Percentiles rank a stretch among this genome's conserved stretches.
These are phyloP conservation scores for Oropetium thomaeum DNA, from an alignment of 176 grass and related monocot genomes.

Conservation along the genomic window DNA sequence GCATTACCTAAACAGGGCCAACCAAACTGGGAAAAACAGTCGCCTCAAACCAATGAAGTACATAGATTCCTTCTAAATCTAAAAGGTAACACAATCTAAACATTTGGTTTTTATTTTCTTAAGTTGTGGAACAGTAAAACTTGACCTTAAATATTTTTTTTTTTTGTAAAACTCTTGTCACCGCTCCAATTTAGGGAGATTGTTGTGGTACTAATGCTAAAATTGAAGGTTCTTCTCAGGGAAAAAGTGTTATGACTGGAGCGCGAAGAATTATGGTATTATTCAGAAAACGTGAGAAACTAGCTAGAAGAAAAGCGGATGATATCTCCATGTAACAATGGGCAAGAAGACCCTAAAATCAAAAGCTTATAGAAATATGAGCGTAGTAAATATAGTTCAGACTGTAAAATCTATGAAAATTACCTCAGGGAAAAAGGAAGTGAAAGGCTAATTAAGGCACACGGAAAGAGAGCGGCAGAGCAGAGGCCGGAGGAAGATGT, in stretches of 20 bases:
- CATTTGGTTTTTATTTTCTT: neutral
- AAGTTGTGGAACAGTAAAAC: neutral
- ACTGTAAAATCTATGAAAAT: neutral
- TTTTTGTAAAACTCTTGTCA: neutral
- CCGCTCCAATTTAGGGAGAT: neutral
- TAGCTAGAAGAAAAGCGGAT: neutral
- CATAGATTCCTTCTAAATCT: neutral
- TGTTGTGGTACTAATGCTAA: neutral
- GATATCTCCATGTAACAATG: neutral
- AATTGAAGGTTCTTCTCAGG: neutral
- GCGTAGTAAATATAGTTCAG: neutral
- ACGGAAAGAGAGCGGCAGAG: neutral
- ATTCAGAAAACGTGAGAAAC: neutral
- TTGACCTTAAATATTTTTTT: neutral
- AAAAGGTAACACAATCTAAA: neutral
- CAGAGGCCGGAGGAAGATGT: neutral
- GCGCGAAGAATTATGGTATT: neutral
- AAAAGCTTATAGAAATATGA: neutral
- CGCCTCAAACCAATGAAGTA: neutral
- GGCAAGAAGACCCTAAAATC: neutral
- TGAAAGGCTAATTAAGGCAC: neutral
- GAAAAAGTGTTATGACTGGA: neutral
- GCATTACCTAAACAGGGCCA: neutral
- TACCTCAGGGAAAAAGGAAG: neutral
- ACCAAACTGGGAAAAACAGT: neutral